Conservation (phyloP, 2,329 filamentous ascomycete species). For the Emydomyces testavorans region DNA sequence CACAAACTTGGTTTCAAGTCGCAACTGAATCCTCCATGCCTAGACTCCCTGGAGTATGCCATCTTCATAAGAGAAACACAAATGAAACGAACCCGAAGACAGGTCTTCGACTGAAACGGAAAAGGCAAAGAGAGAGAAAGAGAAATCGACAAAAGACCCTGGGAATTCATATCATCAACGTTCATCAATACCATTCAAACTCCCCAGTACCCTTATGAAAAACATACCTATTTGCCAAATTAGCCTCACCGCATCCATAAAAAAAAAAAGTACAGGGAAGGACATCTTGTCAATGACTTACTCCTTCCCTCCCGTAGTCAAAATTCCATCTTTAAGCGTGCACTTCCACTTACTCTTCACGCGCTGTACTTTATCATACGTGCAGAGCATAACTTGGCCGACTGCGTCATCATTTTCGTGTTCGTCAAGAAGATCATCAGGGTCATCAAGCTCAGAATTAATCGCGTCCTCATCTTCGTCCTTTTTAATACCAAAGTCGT, state of each 20-base stretch:
- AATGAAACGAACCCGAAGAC: background rate
- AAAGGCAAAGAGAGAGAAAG: background rate
- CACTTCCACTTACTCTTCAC: slow-evolving; percentile 99
- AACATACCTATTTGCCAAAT: slow-evolving; percentile 54
- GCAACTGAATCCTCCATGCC: background rate
- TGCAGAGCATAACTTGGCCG: slow-evolving; percentile 92
- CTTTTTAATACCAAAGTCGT: slow-evolving; percentile 43
- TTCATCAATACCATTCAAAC: slow-evolving; percentile 68
- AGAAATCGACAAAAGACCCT: background rate
- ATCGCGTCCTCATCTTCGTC: slow-evolving; percentile 84
- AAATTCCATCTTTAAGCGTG: slow-evolving; percentile 87
- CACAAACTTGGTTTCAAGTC: background rate
- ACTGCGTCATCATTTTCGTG: slow-evolving; percentile 77
- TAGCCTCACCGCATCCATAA: slow-evolving; percentile 2
- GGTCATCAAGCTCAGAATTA: slow-evolving; percentile 94
- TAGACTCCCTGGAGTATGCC: background rate
- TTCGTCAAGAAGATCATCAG: slow-evolving; percentile 72
- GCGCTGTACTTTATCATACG: slow-evolving; percentile 97
- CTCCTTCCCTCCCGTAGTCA: slow-evolving; percentile 88
- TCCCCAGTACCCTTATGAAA: slow-evolving; percentile 97
- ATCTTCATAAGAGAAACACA: background rate
- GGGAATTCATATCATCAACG: background rate
- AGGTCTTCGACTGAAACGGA: background rate
- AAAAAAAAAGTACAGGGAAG: background rate
- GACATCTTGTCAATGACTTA: slow-evolving; percentile 35